A percentile compares a stretch with the other conserved stretches of the same genome.
These are phyloP conservation scores for Cercospora sesami DNA, from an alignment of 2,329 filamentous ascomycete species.

Conservation along the genomic window DNA sequence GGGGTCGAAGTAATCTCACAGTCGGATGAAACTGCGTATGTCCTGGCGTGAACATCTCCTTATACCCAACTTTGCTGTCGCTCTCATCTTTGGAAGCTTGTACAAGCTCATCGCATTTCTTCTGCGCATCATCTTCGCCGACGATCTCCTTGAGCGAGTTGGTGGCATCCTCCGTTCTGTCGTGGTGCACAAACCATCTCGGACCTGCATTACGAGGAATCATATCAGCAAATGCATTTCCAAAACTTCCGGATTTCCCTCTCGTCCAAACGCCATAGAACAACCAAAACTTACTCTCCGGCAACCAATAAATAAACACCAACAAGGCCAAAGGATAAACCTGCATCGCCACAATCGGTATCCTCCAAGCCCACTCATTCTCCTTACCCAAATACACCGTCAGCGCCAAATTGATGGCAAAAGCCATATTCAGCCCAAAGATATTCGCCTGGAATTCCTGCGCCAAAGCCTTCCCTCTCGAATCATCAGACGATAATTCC, in stretches of 20 bases:
- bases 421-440: slow-evolving; percentile 62
- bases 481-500: slow-evolving; percentile 58
- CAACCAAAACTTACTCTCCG: slow-evolving; percentile 45
- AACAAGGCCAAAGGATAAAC: slow-evolving; percentile 57
- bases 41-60: slow-evolving; percentile 58
- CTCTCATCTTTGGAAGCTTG: slow-evolving; percentile 53
- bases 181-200: slow-evolving; percentile 58
- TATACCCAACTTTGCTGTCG: slow-evolving; percentile 51
- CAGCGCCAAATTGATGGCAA: slow-evolving; percentile 58
- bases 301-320: slow-evolving; percentile 54
- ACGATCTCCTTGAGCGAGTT: slow-evolving; percentile 52
- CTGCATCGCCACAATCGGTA: slow-evolving; percentile 63
- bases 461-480: slow-evolving; percentile 58
- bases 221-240: not conserved
- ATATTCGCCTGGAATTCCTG: slow-evolving; percentile 67
- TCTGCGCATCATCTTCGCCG: slow-evolving; percentile 52
- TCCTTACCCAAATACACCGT: slow-evolving; percentile 56
- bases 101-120: slow-evolving; percentile 53
- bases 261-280: too few relatives aligned
- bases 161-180: slow-evolving; percentile 53
- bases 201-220: slow-evolving; percentile 39
- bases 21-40: slow-evolving; percentile 62
- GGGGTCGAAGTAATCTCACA: not conserved
- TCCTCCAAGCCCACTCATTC: slow-evolving; percentile 62
- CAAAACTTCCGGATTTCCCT: not conserved